Percentiles rank a stretch among this genome's conserved stretches.
phyloP scores from a whole-genome alignment of 2,329 filamentous ascomycete species.

The Apiospora aurea region DNA sequence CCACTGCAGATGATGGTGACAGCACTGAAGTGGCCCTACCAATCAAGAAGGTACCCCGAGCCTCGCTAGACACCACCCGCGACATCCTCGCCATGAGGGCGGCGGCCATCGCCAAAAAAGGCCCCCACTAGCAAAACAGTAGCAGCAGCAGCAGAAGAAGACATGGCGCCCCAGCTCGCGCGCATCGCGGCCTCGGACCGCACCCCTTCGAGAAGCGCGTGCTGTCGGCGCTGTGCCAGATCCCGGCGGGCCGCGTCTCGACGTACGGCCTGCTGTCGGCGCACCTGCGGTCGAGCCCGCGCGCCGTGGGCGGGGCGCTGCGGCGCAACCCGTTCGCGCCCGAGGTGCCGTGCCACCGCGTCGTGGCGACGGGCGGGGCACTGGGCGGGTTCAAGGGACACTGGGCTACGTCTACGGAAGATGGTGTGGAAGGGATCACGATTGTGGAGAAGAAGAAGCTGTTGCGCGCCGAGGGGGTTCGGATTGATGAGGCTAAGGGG shows the following conservation, averaged over 20 bases:
- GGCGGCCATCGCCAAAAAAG: slow-evolving; percentile 1
- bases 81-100: slow-evolving; percentile 23
- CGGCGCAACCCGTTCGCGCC: slow-evolving; percentile 84
- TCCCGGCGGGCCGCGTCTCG: slow-evolving; percentile 76
- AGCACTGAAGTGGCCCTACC: neutral
- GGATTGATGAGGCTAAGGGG: slow-evolving; percentile 63
- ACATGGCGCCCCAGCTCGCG: slow-evolving; percentile 49
- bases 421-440: slow-evolving; percentile 64
- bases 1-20: slow-evolving; percentile 15
- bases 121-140: neutral
- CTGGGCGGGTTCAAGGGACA: slow-evolving; percentile 76
- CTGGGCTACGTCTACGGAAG: slow-evolving; percentile 60
- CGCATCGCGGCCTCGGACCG: slow-evolving; percentile 53
- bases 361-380: slow-evolving; percentile 76
- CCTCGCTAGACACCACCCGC: slow-evolving; percentile 20
- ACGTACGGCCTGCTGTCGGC: slow-evolving; percentile 78
- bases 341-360: slow-evolving; percentile 76
- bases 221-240: slow-evolving; percentile 77
- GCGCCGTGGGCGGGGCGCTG: slow-evolving; percentile 55
- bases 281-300: slow-evolving; percentile 48
- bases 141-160: slow-evolving; percentile 28
- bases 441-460: slow-evolving; percentile 69
- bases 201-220: slow-evolving; percentile 68
- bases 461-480: slow-evolving; percentile 69
- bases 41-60: slow-evolving; percentile 11